Base-by-base conservation (phyloP, 1,284 basidiomycete genomes). In the Cystobasidium pallidum region DNA sequence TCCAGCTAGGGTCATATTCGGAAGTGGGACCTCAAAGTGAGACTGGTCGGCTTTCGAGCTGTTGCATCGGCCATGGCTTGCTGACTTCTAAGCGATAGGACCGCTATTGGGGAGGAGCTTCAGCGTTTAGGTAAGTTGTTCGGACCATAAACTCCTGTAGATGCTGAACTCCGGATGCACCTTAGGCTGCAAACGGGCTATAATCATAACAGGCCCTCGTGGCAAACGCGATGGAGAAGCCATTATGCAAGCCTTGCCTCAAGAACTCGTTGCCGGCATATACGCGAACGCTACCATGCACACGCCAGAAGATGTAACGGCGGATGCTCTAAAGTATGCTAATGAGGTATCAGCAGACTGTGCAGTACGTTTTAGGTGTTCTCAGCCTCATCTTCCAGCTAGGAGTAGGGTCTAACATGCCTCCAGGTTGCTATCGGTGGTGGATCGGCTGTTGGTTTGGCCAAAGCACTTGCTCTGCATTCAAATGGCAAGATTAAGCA, bases 371-470 rank as follows among this genome's bases (percentile, higher is more conserved):
- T 2, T 30, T 4, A 19, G 30, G 3, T 8, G 43, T 45, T n/a
- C 7, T n/a, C 3, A 13, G 13, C 36, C 6, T 13, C 6, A 39
- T 39, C 7, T 39, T 39, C 36, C 36, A 39, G 36, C 36, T 39
- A 39, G 13, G 13, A 39, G 7, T 13, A 13, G 36, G 7, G 36
- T 7, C 7, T 57, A 34, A 51, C 19, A 32, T 21, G 17, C 21
- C 17, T 34, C 0, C 47, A 77, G 76, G 70, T 77, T 28, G 71
- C 83, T 11, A 78, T 84, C n/a, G 83, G 83, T 7, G 83, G 83
- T 26, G 83, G 84, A 0, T 83, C 82, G 2, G 83, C 83, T 1
- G 82, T 81, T 43, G 84, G 83, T 0, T 78, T 84, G 17, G 82
- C 80, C 39, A 84, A 85, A 77, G 83, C 83, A 3, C 80, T 84